These are phyloP conservation scores for Blastomyces emzantsi DNA, from an alignment of 2,329 filamentous ascomycete genomes.

Conservation along the genomic window DNA sequence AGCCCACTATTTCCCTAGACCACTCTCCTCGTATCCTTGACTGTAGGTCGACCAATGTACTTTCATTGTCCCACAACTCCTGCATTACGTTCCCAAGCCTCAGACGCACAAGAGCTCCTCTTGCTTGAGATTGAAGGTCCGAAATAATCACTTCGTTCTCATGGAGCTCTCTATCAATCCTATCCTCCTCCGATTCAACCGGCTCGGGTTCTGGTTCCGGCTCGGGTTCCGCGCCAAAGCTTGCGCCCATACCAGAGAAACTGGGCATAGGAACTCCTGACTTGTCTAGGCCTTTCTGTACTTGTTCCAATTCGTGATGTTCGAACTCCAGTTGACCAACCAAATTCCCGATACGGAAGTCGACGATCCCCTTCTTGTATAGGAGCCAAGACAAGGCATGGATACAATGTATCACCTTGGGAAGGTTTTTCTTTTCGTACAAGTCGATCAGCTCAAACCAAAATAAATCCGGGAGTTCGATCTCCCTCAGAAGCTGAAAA, in stretches of 20 bases:
- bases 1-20: constrained; percentile 70
- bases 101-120: constrained; percentile 70
- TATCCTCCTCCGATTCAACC: constrained; percentile 79
- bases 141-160: constrained; percentile 64
- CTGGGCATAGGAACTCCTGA: constrained; percentile 93
- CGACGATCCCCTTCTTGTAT: constrained; percentile 86
- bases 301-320: constrained; percentile 92
- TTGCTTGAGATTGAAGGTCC: constrained; percentile 79
- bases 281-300: constrained; percentile 94
- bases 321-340: constrained; percentile 96
- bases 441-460: constrained; percentile 94
- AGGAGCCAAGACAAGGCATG: constrained; percentile 97
- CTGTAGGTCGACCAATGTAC: constrained; percentile 70
- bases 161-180: constrained; percentile 68
- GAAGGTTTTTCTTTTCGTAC: constrained; percentile 99
- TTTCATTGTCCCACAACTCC: constrained; percentile 76
- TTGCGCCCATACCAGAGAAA: constrained; percentile 94
- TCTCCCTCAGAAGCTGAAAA: constrained; percentile 84
- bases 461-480: constrained; percentile 89
- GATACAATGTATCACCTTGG: constrained; percentile 98
- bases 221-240: constrained; percentile 77
- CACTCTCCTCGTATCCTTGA: constrained; percentile 81
- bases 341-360: constrained; percentile 92
- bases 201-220: constrained; percentile 64
- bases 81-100: constrained; percentile 77